These are phyloP conservation scores for Saturnispora galanensis DNA, from an alignment of 805 yeast species.

Conservation along the genomic window DNA sequence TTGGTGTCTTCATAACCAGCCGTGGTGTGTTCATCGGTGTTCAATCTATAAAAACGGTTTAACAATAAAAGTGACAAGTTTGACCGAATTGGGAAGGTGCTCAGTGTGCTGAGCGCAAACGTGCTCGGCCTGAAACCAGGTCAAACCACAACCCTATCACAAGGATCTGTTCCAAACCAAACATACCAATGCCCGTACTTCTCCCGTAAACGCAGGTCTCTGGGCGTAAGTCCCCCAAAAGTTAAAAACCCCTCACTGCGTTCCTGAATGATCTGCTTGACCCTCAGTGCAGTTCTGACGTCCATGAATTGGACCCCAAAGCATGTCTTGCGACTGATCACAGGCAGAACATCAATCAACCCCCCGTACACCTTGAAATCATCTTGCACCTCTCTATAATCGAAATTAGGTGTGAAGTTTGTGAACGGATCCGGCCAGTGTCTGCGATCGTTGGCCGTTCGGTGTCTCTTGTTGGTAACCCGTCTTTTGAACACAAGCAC, in stretches of 20 bases:
- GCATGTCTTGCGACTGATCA: constrained; percentile 56
- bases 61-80: not conserved
- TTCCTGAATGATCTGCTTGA: constrained; percentile 37
- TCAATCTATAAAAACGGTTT: not conserved
- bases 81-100: not conserved
- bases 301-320: constrained; percentile 52
- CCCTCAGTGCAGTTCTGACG: constrained; percentile 48
- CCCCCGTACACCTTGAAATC: constrained; percentile 53
- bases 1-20: not conserved
- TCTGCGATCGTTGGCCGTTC: constrained; percentile 12
- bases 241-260: not conserved
- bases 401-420: constrained; percentile 36
- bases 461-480: constrained; percentile 19
- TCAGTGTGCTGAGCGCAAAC: not conserved
- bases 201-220: not conserved
- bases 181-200: constrained; percentile 53
- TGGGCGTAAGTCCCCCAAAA: not conserved
- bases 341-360: constrained; percentile 52
- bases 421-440: constrained; percentile 35
- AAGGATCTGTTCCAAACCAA: constrained; percentile 58
- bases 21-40: constrained; percentile 3
- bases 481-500: constrained; percentile 40
- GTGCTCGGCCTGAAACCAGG: not conserved
- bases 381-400: constrained; percentile 31
- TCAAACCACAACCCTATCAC: constrained; percentile 35